Percentiles rank a stretch among this genome's conserved stretches.
These are phyloP conservation scores for Cordyceps javanica DNA, from an alignment of 2,329 filamentous ascomycete species.

Conservation along the genomic window DNA sequence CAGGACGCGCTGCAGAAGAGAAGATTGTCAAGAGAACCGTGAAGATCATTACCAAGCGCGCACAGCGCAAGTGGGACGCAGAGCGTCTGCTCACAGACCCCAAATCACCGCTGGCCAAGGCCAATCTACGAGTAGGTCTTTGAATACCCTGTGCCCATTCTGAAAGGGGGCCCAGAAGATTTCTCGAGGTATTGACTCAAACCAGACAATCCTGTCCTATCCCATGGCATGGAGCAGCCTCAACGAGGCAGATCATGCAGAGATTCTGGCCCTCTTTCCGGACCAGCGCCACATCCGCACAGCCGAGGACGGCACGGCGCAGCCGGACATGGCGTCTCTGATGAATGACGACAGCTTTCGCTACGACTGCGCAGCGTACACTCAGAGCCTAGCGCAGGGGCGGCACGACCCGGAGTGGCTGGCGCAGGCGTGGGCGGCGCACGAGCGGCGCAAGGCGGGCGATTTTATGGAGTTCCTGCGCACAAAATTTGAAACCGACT, in stretches of 20 bases:
- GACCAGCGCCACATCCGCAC: slow-evolving; percentile 32
- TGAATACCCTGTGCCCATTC: no score
- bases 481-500: slow-evolving; percentile 40
- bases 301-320: slow-evolving; percentile 22
- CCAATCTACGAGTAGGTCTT: slow-evolving; percentile 30
- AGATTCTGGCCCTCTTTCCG: slow-evolving; percentile 34
- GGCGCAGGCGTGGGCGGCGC: slow-evolving; percentile 43
- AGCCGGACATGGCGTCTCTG: slow-evolving; percentile 36
- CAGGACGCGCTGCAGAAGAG: slow-evolving; percentile 12
- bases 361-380: slow-evolving; percentile 39
- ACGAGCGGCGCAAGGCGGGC: slow-evolving; percentile 41
- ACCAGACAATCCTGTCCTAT: slow-evolving; percentile 30
- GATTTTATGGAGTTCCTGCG: slow-evolving; percentile 44
- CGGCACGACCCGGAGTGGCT: slow-evolving; percentile 50
- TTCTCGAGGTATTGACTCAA: background rate
- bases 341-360: slow-evolving; percentile 43
- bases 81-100: slow-evolving; percentile 30
- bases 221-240: slow-evolving; percentile 34
- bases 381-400: slow-evolving; percentile 39
- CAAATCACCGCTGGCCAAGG: slow-evolving; percentile 33
- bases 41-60: slow-evolving; percentile 20
- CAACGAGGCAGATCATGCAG: slow-evolving; percentile 25
- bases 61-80: slow-evolving; percentile 26
- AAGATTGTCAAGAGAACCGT: slow-evolving; percentile 19
- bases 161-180: background rate